phyloP scores from a whole-genome alignment of 106 monocot species.

The Dendrobium officinale region DNA sequence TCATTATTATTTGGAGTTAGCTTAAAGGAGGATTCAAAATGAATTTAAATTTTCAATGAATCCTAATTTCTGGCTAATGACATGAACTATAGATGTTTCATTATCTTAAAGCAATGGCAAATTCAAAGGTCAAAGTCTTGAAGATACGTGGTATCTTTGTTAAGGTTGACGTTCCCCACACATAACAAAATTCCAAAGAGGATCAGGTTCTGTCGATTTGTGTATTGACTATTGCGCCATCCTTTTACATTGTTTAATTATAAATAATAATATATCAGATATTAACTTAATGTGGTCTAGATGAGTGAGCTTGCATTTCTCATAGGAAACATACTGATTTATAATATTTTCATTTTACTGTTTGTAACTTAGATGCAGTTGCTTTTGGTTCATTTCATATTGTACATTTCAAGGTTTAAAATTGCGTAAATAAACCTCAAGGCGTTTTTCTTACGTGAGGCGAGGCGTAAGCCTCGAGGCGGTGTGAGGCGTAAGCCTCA shows the following conservation, averaged over 20 bases:
- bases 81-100: not conserved
- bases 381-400: too few species aligned
- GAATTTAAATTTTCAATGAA: not conserved
- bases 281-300: not conserved
- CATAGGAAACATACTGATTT: not conserved
- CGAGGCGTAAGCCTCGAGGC: too few species aligned
- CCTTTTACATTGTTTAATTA: not conserved
- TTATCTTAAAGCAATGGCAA: not conserved
- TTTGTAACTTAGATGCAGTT: too few species aligned
- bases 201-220: not conserved
- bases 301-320: not conserved
- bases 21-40: not conserved
- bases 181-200: not conserved
- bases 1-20: not conserved
- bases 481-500: too few species aligned
- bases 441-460: too few species aligned
- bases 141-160: not conserved
- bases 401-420: too few species aligned
- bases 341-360: too few species aligned
- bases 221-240: not conserved
- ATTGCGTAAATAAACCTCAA: too few species aligned
- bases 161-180: not conserved
- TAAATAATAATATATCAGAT: too few species aligned
- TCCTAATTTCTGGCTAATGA: not conserved
- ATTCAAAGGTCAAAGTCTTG: not conserved